A percentile compares a stretch with the other conserved stretches of the same genome.
phyloP scores from a whole-genome alignment of 2,329 filamentous ascomycete species.

The Alternaria gansuensis region DNA sequence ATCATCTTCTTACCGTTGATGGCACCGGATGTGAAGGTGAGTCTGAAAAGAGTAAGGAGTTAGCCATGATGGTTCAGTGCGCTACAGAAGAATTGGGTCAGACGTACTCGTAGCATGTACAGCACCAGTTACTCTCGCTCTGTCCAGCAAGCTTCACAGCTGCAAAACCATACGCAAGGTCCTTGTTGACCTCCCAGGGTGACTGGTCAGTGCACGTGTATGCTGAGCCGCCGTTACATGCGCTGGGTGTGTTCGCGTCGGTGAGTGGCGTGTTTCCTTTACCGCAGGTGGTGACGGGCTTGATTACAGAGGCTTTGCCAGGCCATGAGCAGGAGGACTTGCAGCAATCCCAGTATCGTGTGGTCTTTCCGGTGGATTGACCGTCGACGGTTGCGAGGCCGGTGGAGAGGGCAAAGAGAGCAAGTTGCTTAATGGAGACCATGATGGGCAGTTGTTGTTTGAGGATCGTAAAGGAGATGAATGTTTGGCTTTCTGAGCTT shows the following conservation, averaged over 20 bases:
- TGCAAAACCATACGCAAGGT: constrained; percentile 71
- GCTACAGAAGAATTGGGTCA: not conserved
- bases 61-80: constrained; percentile 7
- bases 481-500: not conserved
- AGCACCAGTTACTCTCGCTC: constrained; percentile 69
- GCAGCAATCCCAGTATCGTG: constrained; percentile 68
- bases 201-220: constrained; percentile 68
- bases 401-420: constrained; percentile 39
- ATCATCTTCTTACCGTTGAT: constrained; percentile 69
- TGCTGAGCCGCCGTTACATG: constrained; percentile 64
- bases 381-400: constrained; percentile 41
- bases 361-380: constrained; percentile 45
- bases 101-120: constrained; percentile 66
- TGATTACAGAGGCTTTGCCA: constrained; percentile 64
- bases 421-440: constrained; percentile 42
- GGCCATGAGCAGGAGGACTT: constrained; percentile 72
- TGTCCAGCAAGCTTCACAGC: constrained; percentile 66
- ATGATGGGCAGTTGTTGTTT: constrained; percentile 26
- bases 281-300: constrained; percentile 65
- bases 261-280: constrained; percentile 64
- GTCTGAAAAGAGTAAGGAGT: constrained; percentile 29
- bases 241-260: constrained; percentile 60
- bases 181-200: constrained; percentile 68
- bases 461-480: not conserved
- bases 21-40: constrained; percentile 67